These are phyloP conservation scores for Metschnikowia picachoensis DNA, from an alignment of 805 yeast genomes.

Conservation along the genomic window DNA sequence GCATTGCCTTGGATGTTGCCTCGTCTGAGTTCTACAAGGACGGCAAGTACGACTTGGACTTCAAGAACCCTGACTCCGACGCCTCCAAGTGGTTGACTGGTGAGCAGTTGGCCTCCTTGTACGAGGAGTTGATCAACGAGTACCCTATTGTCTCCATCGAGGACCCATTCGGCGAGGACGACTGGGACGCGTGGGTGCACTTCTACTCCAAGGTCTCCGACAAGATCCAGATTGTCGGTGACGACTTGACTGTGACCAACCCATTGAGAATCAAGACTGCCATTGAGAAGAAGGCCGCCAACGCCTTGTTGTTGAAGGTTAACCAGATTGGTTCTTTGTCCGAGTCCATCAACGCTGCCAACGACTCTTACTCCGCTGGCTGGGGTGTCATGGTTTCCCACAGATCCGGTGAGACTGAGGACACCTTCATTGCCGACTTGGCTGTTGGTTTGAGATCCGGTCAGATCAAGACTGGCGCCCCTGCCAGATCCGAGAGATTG, in stretches of 20 bases:
- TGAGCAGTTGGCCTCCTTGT: constrained; percentile 79
- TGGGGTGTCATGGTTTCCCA: constrained; percentile 99
- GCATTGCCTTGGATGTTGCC: constrained; percentile 94
- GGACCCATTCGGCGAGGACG: constrained; percentile 99
- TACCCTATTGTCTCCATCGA: constrained; percentile 98
- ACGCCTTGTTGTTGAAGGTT: constrained; percentile 93
- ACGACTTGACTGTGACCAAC: constrained; percentile 98
- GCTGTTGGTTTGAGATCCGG: constrained; percentile 97
- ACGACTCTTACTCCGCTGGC: constrained; percentile 89
- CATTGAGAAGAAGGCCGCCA: constrained; percentile 93
- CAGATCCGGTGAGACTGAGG: constrained; percentile 99
- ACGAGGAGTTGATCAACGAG: constrained; percentile 72
- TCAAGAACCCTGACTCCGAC: constrained; percentile 95
- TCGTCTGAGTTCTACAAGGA: constrained; percentile 97
- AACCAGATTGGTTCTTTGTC: constrained; percentile 97
- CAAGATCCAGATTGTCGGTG: constrained; percentile 89
- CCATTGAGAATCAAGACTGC: constrained; percentile 92
- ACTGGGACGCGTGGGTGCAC: constrained; percentile 97
- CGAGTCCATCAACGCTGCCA: constrained; percentile 96
- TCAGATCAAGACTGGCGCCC: constrained; percentile 99
- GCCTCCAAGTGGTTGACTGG: constrained; percentile 87
- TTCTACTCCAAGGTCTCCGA: constrained; percentile 67
- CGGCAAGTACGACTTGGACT: constrained; percentile 96
- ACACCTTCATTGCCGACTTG: constrained; percentile 95
- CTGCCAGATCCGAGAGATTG: constrained; percentile 99